Evolutionary conservation across 1,139 yeast genomes (phyloP), one percentile per base, ranked within the genome.

Genomic region (Kurtzmaniella quercitrusa): DNA sequence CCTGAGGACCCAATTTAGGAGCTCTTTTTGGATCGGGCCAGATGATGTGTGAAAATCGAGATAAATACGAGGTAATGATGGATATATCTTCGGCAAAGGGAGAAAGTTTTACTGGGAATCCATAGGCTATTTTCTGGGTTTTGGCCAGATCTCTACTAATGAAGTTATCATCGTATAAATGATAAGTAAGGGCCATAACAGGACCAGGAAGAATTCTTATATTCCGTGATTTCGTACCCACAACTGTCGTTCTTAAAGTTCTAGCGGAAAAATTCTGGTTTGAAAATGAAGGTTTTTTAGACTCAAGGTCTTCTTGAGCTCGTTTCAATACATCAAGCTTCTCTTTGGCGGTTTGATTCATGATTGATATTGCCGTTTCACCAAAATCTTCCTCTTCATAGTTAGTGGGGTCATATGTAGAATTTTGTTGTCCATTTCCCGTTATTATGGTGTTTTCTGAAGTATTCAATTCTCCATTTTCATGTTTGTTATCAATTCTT

Each of bases 1-100:
- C 79, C 47, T 70, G 75, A 11, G 82, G 81, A 1, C 70, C 65
- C 11, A 63, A 42, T 29, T 64, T 62, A 21, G 65, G 62, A 10
- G 75, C 46, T 11, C 58, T 63, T 2, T 47, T 46, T 39, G 67
- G 62, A n/a, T 18, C 25, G 8, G 23, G 15, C 34, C 61, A 60
- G 1, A 66, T 43, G 5, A 63, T 46, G 6, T 58, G 56, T 43
- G 58, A 60, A 50, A 77, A 79, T 51, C 73, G 76, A 41, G 65
- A 63, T 31, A 76, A 55, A 46, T 70, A 79, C 7, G 74, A 60
- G 48, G 76, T 58, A 3, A 79, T 56, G 44, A 57, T 64, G 19
- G 74, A 48, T 14, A 78, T 65, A 49, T 75, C 79, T 33, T 62
- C 63, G 0, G 80, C 82, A 51, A 68, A 72, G 1, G 74, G 71